Base-by-base conservation (phyloP, 305 asterid genomes). In the Fraxinus xanthoxyloides region DNA sequence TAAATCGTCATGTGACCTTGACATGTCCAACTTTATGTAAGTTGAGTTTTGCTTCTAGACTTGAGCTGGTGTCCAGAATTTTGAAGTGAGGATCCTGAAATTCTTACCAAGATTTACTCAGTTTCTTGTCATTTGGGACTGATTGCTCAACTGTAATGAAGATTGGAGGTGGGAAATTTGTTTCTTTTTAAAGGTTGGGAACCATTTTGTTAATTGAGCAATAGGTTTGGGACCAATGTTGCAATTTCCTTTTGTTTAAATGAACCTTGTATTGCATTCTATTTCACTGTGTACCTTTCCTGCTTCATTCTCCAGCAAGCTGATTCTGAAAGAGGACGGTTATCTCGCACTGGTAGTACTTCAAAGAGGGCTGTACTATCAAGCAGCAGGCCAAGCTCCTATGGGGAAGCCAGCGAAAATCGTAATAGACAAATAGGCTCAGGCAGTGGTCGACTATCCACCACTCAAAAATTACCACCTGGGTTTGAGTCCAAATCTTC, bases 401-500 rank as follows among this genome's bases (percentile, higher is more conserved):
- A 95, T 0, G 97, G 95, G n/a, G 98, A 91, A 83, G 97, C 92
- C 76, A 87, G 87, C 65, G 94, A 91, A 30, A 89, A 76, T 46
- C 92, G 91, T 30, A 81, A 85, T 40, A 72, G 88, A 75, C 88
- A 91, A 76, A 85, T 88, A 76, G 89, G 91, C 75, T 83, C 93
- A 26, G 89, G 93, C 65, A 79, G 82, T 51, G 89, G 85, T 73
- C 93, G 93, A 17, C 76, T 81, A 26, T 89, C 94, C n/a, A 75
- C 91, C 59, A 79, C 88, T 43, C 93, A 87, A 43, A 89, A 89
- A 82, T 54, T 86, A 1, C 94, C 88, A 34, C 92, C 96, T 38
- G 96, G 94, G 48, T 84, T 82, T n/a, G 96, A 92, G 82, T 84
- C 94, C 31, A 90, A 90, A 82, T 88, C 95, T 0, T 92, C 98